Conservation (phyloP, 2,329 filamentous ascomycete genomes). For the Fusarium austroafricanum region DNA sequence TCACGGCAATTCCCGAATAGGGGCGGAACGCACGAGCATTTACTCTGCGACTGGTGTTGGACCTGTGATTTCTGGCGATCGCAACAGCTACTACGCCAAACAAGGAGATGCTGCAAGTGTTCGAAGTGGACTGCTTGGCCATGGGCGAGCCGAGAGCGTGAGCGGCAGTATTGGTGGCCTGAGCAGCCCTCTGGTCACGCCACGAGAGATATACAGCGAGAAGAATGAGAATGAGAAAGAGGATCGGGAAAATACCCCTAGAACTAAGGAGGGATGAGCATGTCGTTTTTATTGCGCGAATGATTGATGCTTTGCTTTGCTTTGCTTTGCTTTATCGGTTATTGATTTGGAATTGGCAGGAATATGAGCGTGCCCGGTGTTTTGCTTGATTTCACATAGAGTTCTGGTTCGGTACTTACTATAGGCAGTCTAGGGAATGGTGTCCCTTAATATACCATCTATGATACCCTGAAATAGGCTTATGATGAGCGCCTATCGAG, state of each 20-base stretch:
- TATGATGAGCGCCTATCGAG: background rate
- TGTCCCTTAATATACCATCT: conserved; percentile 43
- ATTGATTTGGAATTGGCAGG: conserved; percentile 28
- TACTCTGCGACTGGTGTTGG: conserved; percentile 80
- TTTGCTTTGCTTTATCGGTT: conserved; percentile 20
- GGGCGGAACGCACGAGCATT: conserved; percentile 78
- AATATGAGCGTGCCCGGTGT: conserved; percentile 30
- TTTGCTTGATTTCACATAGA: conserved; percentile 38
- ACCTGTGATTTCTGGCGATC: conserved; percentile 76
- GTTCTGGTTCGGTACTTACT: conserved; percentile 35
- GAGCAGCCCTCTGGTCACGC: conserved; percentile 72
- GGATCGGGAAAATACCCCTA: conserved; percentile 39
- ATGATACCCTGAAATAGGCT: conserved; percentile 47
- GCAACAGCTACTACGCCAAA: conserved; percentile 83
- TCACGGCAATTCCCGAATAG: conserved; percentile 59
- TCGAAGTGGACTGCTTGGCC: conserved; percentile 80
- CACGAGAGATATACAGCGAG: conserved; percentile 58
- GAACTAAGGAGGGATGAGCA: conserved; percentile 35
- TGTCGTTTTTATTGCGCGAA: conserved; percentile 19
- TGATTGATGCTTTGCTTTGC: conserved; percentile 35
- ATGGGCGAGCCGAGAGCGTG: conserved; percentile 84
- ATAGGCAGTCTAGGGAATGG: conserved; percentile 30
- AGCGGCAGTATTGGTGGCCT: conserved; percentile 76
- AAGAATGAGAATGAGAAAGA: conserved; percentile 46
- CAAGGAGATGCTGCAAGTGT: conserved; percentile 80